Evolutionary conservation across 2,329 filamentous ascomycete genomes (phyloP).

Genomic region (Monilinia aucupariae): DNA sequence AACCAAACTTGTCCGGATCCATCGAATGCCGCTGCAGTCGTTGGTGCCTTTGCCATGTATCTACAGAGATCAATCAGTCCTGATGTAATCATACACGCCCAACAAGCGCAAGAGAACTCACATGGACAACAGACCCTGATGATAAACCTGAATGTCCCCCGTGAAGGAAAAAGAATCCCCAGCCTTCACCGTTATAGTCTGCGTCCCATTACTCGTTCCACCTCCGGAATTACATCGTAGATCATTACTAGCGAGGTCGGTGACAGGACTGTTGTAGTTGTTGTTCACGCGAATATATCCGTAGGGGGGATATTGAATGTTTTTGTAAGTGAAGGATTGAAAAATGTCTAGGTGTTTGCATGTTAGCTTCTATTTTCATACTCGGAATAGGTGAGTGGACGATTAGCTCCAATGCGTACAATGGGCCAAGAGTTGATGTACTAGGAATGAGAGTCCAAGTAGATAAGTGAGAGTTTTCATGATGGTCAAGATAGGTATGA

Average conservation of each 20-base stretch:
- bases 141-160: constrained; percentile 39
- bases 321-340: constrained; percentile 26
- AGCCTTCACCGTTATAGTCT: constrained; percentile 32
- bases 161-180: constrained; percentile 43
- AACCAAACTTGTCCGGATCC: constrained; percentile 38
- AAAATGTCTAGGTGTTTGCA: constrained; percentile 26
- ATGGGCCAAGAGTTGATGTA: constrained; percentile 7
- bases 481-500: background rate
- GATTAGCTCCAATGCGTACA: constrained; percentile 4
- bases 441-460: background rate
- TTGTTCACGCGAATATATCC: constrained; percentile 43
- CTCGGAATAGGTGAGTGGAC: background rate
- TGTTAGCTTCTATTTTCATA: background rate
- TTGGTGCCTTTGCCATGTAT: constrained; percentile 37
- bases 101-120: constrained; percentile 6
- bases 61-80: background rate
- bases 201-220: constrained; percentile 19
- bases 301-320: constrained; percentile 39
- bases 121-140: constrained; percentile 36
- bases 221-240: constrained; percentile 42
- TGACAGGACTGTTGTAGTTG: constrained; percentile 47
- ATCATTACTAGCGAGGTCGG: constrained; percentile 27
- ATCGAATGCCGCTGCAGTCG: constrained; percentile 35
- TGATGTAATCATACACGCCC: background rate
- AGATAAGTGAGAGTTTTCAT: constrained; percentile 10